These are phyloP conservation scores for Microbotryum violaceum DNA, from an alignment of 1,284 basidiomycete species.

Conservation along the genomic window DNA sequence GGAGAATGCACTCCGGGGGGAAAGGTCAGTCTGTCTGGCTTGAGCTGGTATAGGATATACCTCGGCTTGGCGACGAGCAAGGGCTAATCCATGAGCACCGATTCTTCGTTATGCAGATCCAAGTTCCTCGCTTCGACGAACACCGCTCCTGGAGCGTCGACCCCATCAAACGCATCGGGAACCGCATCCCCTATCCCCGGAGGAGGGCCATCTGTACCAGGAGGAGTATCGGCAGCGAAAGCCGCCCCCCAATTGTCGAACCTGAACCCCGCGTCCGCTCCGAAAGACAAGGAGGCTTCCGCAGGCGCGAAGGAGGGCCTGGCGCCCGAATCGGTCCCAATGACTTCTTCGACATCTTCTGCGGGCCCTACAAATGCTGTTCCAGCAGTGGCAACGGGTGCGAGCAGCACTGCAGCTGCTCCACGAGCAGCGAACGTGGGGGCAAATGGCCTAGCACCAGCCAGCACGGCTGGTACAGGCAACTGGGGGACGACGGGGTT, in stretches of 20 bases:
- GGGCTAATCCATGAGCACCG: neutral
- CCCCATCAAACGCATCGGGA: constrained; percentile 15
- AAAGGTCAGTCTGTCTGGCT: constrained; percentile 13
- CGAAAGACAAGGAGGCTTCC: neutral
- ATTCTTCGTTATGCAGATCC: constrained; percentile 8
- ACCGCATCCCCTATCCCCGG: constrained; percentile 18
- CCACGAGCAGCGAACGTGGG: neutral
- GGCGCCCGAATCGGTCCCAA: constrained; percentile 7
- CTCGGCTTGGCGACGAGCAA: neutral
- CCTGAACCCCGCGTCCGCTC: constrained; percentile 1
- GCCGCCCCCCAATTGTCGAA: constrained; percentile 1
- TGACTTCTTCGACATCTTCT: constrained; percentile 1
- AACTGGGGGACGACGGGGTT: neutral
- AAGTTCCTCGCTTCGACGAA: constrained; percentile 29
- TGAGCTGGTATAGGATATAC: neutral
- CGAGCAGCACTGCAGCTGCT: neutral
- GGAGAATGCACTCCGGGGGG: constrained; percentile 53
- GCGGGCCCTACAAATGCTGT: neutral
- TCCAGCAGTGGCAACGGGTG: too few relatives aligned
- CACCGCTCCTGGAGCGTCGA: neutral
- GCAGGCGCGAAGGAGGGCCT: neutral
- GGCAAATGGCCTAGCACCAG: constrained; percentile 3
- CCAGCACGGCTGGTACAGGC: neutral
- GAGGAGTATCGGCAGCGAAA: constrained; percentile 15
- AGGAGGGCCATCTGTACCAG: constrained; percentile 2